phyloP scores from a whole-genome alignment of 2,329 filamentous ascomycete species.

The Aspergillus texensis region DNA sequence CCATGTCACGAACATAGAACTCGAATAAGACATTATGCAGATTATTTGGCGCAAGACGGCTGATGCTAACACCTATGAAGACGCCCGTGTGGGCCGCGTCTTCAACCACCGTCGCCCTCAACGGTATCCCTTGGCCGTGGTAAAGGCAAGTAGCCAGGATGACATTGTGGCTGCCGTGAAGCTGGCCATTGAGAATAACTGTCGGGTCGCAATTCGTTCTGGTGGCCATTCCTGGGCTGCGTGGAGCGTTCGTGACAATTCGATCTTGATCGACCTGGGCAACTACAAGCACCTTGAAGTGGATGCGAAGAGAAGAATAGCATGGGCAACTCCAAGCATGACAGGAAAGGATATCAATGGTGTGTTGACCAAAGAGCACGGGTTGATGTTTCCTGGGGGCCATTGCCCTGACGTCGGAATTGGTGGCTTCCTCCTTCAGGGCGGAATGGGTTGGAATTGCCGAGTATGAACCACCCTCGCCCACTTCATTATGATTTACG shows the following conservation, averaged over 20 bases:
- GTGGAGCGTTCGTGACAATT: conserved; percentile 53
- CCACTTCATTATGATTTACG: not conserved
- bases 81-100: conserved; percentile 44
- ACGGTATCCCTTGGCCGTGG: conserved; percentile 46
- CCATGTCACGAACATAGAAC: not conserved
- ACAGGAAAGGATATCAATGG: conserved; percentile 43
- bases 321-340: conserved; percentile 50
- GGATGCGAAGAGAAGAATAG: conserved; percentile 42
- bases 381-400: conserved; percentile 55
- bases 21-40: conserved; percentile 19
- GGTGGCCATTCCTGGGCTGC: conserved; percentile 55
- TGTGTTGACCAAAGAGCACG: conserved; percentile 26
- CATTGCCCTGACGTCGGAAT: conserved; percentile 61
- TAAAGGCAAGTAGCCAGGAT: conserved; percentile 38
- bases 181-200: conserved; percentile 38
- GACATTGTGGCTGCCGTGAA: conserved; percentile 44
- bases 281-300: conserved; percentile 44
- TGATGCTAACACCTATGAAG: conserved; percentile 34
- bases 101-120: conserved; percentile 49
- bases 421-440: conserved; percentile 59
- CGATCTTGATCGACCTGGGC: conserved; percentile 48
- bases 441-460: conserved; percentile 63
- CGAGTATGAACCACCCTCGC: conserved; percentile 38
- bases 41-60: conserved; percentile 26
- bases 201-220: conserved; percentile 50